phyloP scores from a whole-genome alignment of 2,329 filamentous ascomycete genomes.

The Leptodontidium sp. region DNA sequence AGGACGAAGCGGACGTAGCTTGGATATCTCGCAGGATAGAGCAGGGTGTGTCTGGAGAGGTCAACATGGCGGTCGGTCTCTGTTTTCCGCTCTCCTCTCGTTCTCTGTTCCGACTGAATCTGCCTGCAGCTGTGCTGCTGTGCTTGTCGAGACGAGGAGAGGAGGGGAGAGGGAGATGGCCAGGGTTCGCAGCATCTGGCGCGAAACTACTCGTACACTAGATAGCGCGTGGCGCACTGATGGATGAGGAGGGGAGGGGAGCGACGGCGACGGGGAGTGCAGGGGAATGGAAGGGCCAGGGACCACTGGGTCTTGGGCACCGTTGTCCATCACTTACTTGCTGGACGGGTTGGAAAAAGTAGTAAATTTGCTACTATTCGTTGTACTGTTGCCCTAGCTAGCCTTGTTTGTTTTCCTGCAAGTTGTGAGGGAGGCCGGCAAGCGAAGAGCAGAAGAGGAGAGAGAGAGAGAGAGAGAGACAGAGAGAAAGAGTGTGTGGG shows the following conservation, averaged over 20 bases:
- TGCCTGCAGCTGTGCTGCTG: too few species aligned
- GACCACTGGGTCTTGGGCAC: neutral
- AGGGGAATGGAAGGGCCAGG: neutral
- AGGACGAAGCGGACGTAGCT: neutral
- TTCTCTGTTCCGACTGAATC: too few species aligned
- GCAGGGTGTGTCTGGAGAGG: too few species aligned
- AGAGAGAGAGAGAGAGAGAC: too few species aligned
- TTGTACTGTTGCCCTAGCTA: neutral
- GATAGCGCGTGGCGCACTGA: slow-evolving; percentile 15
- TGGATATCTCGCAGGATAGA: neutral
- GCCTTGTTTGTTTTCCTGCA: too few species aligned
- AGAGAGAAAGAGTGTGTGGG: too few species aligned
- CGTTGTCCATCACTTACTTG: neutral
- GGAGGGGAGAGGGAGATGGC: neutral
- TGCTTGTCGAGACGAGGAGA: neutral
- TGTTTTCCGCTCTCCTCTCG: too few species aligned
- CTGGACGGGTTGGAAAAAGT: too few species aligned
- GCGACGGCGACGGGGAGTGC: neutral
- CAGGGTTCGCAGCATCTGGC: slow-evolving; percentile 14
- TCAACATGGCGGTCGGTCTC: too few species aligned
- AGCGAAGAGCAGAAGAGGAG: too few species aligned
- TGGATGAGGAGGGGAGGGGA: slow-evolving; percentile 9
- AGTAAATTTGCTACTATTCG: too few species aligned
- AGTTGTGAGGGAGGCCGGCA: too few species aligned
- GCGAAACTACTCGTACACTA: slow-evolving; percentile 19